These are phyloP conservation scores for Aspergillus affinis DNA, from an alignment of 495 filamentous ascomycete genomes.

Conservation along the genomic window DNA sequence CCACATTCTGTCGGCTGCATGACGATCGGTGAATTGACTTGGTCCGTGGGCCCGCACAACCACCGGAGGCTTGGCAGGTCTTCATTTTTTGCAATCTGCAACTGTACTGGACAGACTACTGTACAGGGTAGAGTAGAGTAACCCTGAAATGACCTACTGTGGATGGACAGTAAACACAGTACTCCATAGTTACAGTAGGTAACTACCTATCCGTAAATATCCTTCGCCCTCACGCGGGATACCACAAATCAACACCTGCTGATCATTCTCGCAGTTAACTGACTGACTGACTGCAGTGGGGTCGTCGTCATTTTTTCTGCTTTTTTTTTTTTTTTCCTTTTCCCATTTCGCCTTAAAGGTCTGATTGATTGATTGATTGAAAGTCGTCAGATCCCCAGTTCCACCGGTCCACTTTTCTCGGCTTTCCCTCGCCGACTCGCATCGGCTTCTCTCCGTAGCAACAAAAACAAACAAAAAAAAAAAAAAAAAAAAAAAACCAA, in stretches of 20 bases:
- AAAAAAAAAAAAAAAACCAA: neutral
- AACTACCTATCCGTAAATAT: no score
- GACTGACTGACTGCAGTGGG: constrained; percentile 16
- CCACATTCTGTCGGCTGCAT: constrained; percentile 15
- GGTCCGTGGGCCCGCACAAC: neutral
- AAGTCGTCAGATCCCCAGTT: constrained; percentile 4
- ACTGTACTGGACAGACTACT: neutral
- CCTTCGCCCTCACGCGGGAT: no score
- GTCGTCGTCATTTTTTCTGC: no score
- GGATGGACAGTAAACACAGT: no score
- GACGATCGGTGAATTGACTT: constrained; percentile 13
- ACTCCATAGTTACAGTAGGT: no score
- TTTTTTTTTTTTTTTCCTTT: constrained; percentile 7
- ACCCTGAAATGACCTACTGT: no score
- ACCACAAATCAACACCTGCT: constrained; percentile 3
- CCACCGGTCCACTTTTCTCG: neutral
- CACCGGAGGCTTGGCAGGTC: neutral
- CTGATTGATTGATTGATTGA: no score
- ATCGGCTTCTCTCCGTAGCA: neutral
- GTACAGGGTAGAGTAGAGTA: no score
- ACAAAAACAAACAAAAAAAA: neutral
- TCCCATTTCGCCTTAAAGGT: constrained; percentile 5
- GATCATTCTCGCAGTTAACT: constrained; percentile 19
- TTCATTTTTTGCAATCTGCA: neutral
- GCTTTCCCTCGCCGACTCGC: neutral